Percentiles rank a stretch among this genome's conserved stretches.
Conservation (phyloP, 2,329 filamentous ascomycete genomes). For the Alternaria gansuensis region DNA sequence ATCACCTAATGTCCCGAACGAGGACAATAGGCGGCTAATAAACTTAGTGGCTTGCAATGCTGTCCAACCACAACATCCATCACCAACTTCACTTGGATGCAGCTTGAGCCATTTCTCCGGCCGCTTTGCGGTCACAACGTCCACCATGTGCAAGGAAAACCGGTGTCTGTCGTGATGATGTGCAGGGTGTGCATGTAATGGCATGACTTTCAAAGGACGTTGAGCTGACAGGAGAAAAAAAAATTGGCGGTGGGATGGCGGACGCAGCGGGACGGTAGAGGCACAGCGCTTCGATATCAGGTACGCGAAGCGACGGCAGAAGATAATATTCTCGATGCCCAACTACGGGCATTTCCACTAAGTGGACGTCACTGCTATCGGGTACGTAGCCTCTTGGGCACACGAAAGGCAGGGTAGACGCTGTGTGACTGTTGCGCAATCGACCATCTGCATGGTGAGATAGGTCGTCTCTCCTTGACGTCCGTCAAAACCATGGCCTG, state of each 20-base stretch:
- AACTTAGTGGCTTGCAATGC: slow-evolving; percentile 38
- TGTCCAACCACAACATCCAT: slow-evolving; percentile 38
- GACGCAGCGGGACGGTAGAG: slow-evolving; percentile 24
- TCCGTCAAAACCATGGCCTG: not conserved
- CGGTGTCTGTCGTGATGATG: slow-evolving; percentile 35
- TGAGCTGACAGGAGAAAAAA: slow-evolving; percentile 26
- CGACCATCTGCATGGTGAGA: slow-evolving; percentile 5
- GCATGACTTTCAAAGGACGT: slow-evolving; percentile 21
- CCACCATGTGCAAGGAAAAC: slow-evolving; percentile 28
- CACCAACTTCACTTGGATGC: slow-evolving; percentile 19
- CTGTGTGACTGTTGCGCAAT: slow-evolving; percentile 10
- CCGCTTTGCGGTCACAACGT: slow-evolving; percentile 17
- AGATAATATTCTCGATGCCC: not conserved
- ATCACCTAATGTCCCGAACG: slow-evolving; percentile 44
- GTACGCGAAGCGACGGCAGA: slow-evolving; percentile 15
- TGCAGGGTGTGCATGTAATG: slow-evolving; percentile 29
- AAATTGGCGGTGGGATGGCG: slow-evolving; percentile 22
- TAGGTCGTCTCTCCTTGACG: not conserved
- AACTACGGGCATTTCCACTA: not conserved
- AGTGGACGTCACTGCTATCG: slow-evolving; percentile 5
- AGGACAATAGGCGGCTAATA: slow-evolving; percentile 47
- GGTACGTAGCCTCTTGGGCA: slow-evolving; percentile 1
- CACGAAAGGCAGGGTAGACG: slow-evolving; percentile 12
- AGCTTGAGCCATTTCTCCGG: slow-evolving; percentile 25
- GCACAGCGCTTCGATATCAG: slow-evolving; percentile 40